Percentiles rank a stretch among this genome's conserved stretches.
phyloP scores from a whole-genome alignment of 208 protist genomes.

The Phytomonas sp. region DNA sequence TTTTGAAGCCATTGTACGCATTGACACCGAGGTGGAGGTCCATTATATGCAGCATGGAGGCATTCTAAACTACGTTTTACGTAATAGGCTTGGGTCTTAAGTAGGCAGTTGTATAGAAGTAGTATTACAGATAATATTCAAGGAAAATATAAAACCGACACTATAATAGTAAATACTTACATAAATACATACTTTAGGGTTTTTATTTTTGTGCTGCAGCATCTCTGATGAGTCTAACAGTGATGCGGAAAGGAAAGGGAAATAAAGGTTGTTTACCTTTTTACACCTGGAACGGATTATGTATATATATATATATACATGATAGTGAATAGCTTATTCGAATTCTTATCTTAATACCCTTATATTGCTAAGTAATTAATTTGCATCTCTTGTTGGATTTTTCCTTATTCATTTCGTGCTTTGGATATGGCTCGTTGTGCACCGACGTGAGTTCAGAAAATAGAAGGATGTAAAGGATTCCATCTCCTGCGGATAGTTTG shows the following conservation, averaged over 20 bases:
- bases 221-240: background rate
- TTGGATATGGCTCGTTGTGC: background rate
- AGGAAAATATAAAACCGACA: background rate
- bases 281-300: constrained; percentile 3
- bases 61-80: constrained; percentile 92
- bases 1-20: constrained; percentile 86
- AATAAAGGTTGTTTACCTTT: constrained; percentile 9
- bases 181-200: background rate
- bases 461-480: constrained; percentile 1
- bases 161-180: background rate
- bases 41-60: constrained; percentile 92
- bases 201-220: background rate
- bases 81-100: constrained; percentile 24
- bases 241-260: background rate
- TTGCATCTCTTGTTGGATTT: constrained; percentile 6
- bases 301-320: background rate
- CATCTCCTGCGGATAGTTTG: constrained; percentile 16
- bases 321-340: constrained; percentile 4
- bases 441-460: background rate
- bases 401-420: constrained; percentile 11
- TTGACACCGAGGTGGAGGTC: constrained; percentile 93
- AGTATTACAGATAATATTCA: constrained; percentile 5
- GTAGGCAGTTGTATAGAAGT: constrained; percentile 7
- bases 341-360: constrained; percentile 14
- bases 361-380: constrained; percentile 7